Evolutionary conservation across 352 stramenopile species (phyloP).

Genomic region (Phytopythium litorale): DNA sequence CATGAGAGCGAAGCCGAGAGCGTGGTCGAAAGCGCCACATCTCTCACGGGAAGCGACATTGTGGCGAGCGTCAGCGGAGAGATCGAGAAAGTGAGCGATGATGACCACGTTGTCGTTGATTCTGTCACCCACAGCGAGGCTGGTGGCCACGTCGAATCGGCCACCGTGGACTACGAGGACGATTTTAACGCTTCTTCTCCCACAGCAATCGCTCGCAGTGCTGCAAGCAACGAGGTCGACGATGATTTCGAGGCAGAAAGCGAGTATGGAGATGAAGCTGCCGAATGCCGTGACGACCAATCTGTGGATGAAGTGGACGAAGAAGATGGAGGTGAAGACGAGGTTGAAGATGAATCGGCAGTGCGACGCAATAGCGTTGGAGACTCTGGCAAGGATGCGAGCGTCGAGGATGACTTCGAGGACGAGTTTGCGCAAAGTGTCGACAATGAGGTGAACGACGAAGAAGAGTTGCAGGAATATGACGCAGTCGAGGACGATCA

Average conservation of each 20-base stretch:
- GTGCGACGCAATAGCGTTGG: not conserved
- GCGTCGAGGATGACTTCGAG: constrained; percentile 7
- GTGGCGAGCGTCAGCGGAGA: not conserved
- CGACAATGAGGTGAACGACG: not conserved
- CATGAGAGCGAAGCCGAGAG: constrained; percentile 7
- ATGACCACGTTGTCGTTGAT: not conserved
- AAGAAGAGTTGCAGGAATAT: not conserved
- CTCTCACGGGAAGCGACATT: constrained; percentile 8
- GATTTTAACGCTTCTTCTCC: constrained; percentile 35
- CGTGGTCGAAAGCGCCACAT: constrained; percentile 9
- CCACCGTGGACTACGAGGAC: constrained; percentile 34
- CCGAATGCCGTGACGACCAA: not conserved
- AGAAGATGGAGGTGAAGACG: constrained; percentile 4
- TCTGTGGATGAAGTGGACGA: not conserved
- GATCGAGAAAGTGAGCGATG: constrained; percentile 4
- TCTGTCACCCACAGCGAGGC: not conserved
- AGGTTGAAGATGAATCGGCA: not conserved
- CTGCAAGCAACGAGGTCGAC: not conserved
- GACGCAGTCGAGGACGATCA: constrained; percentile 1
- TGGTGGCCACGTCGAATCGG: not conserved
- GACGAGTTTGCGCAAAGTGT: constrained; percentile 7
- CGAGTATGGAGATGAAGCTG: not conserved
- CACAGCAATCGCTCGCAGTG: constrained; percentile 4
- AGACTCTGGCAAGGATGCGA: not conserved
- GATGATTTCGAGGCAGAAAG: constrained; percentile 1